Evolutionary conservation across 768 basidiomycete genomes (phyloP), one percentile per base, ranked within the genome.

Genomic region (Amylocystis lapponica): DNA sequence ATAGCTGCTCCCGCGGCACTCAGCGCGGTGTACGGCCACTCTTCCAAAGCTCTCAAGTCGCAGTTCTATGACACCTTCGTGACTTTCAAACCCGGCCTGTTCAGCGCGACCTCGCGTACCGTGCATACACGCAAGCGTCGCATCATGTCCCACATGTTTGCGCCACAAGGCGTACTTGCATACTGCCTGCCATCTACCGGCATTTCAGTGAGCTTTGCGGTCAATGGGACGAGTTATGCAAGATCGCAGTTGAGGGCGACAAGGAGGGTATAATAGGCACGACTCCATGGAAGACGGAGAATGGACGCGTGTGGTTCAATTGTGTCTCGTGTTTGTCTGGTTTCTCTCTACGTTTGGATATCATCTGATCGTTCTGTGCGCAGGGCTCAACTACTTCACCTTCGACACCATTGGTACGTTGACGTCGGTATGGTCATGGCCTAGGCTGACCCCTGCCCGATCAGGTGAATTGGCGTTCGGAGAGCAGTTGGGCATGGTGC

Each of bases 101-200:
- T 88, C 72, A 37, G 78, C 55, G 83, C 82, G 10, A 76, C 86
- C 36, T 74, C 83, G 55, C 76, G 86, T 14, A 58, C 60, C 2
- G 85, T 86, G 42, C 90, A 93, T 56, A 72, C 84, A 3, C 78
- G 89, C 25, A 93, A 92, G 64, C 81, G 90, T 63, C 92, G 91
- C 65, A 82, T 92, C 41, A 73, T 91, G 29, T 78, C 85, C 0
- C 77, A 85, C 50, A 78, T 83, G 51, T 84, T 85, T 58, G 79
- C 81, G 0, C 79, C 81, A 51, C 88, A 89, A 67, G 84, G 64
- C 39, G 83, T 92, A 5, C 53, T 82, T 41, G 82, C 86, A 89
- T 92, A 42, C 86, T 90, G 59, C 82, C 83, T 0, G 77, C 83
- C 41, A 75, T 88, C 41, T 68, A 76, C 3, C 55, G 67, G 1